A percentile compares a stretch with the other conserved stretches of the same genome.
phyloP scores from a whole-genome alignment of 768 basidiomycete genomes.

The Pisolithus tinctorius region DNA sequence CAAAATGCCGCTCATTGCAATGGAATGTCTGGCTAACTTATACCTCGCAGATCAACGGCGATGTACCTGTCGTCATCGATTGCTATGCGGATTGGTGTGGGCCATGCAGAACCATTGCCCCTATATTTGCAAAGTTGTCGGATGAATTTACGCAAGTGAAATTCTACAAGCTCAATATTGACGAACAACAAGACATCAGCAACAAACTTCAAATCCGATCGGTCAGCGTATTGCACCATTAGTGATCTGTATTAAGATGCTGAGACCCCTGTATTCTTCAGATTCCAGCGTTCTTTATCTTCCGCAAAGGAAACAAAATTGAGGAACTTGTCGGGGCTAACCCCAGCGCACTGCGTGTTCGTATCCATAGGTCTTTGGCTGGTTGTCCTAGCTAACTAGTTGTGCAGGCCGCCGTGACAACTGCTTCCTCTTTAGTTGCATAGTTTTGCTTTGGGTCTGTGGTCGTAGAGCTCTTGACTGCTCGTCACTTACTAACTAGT shows the following conservation, averaged over 20 bases:
- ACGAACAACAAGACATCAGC: constrained; percentile 42
- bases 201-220: constrained; percentile 37
- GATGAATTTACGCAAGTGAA: constrained; percentile 22
- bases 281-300: constrained; percentile 3
- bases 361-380: too few relatives aligned
- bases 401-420: too few relatives aligned
- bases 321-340: background rate
- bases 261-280: background rate
- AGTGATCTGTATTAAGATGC: background rate
- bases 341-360: background rate
- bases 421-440: too few relatives aligned
- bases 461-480: too few relatives aligned
- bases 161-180: constrained; percentile 74
- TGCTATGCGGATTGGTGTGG: constrained; percentile 9
- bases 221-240: background rate
- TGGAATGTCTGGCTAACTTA: background rate
- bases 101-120: constrained; percentile 3
- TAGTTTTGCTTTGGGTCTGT: too few relatives aligned
- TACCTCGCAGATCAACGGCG: constrained; percentile 8
- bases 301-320: constrained; percentile 2
- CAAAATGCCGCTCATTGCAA: background rate
- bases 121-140: constrained; percentile 4
- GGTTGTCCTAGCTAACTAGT: too few relatives aligned
- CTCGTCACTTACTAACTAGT: too few relatives aligned
- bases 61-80: constrained; percentile 1